Evolutionary conservation across 768 basidiomycete species (phyloP), one percentile per base, ranked within the genome.

Genomic region (Collybiopsis confluens): DNA sequence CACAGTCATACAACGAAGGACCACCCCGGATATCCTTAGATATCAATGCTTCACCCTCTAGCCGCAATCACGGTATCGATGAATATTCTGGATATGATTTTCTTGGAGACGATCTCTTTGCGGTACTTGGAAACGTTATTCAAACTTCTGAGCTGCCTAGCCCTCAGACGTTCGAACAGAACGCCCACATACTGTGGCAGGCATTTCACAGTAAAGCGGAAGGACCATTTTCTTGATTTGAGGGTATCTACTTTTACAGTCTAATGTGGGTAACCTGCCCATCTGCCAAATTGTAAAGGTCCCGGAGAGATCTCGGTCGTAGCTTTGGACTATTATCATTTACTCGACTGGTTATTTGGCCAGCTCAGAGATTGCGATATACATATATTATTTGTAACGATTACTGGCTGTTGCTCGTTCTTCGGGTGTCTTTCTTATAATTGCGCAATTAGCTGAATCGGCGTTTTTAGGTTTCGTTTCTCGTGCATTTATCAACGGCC

Each of bases 1-100:
- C 43, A 16, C 11, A 38, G 18, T 45, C 23, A 26, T 24, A 50
- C 36, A 27, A 36, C 35, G 36, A 16, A 16, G 2, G 28, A 45
- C 54, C 50, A 15, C 42, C 56, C 3, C 33, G 30, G 44, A 53
- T 56, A 10, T 52, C 50, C 9, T 35, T 56, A 13, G 56, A 56
- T 37, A 37, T 53, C 7, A 56, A 52, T 45, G 41, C 42, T 1
- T 36, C 30, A 28, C 35, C 41, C 15, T 41, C 56, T 1, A 27
- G 37, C 9, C 40, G 49, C 11, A 48, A 24, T n/a, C 49, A 48
- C 33, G 46, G 20, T 18, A 50, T 52, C 23, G 56, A 56, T 20
- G 56, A 51, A 26, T 45, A 45, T 16, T 46, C 42, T 28, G 56
- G 56, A 16, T 56, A 56, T 40, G 51, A 56, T 46, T 56, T 56